A percentile compares a stretch with the other conserved stretches of the same genome.
These are phyloP conservation scores for Chaetomiaceae sp. DNA, from an alignment of 2,329 filamentous ascomycete species.

Conservation along the genomic window DNA sequence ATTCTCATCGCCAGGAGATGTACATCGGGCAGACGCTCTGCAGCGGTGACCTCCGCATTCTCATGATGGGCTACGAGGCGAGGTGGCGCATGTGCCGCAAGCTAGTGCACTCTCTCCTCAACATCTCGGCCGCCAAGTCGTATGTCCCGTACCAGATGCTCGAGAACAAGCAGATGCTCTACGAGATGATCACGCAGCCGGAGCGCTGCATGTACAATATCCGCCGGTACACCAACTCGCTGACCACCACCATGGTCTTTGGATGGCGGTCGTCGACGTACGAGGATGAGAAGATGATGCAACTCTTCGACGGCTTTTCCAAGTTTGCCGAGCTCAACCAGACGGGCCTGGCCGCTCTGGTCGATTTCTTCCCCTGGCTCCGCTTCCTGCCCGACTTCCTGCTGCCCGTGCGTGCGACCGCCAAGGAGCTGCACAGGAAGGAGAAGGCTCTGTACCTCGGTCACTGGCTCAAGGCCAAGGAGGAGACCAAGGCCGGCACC, in stretches of 20 bases:
- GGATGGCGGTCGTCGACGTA: constrained; percentile 41
- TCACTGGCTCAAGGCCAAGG: constrained; percentile 39
- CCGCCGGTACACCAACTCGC: constrained; percentile 43
- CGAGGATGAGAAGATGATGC: constrained; percentile 39
- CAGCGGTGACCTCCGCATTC: constrained; percentile 23
- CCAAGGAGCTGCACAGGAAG: constrained; percentile 37
- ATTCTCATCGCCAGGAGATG: constrained; percentile 25
- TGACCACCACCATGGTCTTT: constrained; percentile 48
- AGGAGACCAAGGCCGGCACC: constrained; percentile 26
- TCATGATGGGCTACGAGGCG: constrained; percentile 26
- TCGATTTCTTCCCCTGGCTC: constrained; percentile 44
- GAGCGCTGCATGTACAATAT: constrained; percentile 41
- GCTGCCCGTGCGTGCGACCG: constrained; percentile 35
- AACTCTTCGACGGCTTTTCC: constrained; percentile 36
- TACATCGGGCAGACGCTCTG: constrained; percentile 26
- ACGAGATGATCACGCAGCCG: constrained; percentile 41
- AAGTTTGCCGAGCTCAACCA: constrained; percentile 40
- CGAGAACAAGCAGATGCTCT: constrained; percentile 51
- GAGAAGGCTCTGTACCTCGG: constrained; percentile 40
- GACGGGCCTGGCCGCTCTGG: constrained; percentile 37
- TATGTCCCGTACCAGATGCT: constrained; percentile 54
- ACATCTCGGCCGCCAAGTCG: constrained; percentile 39
- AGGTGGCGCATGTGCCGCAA: constrained; percentile 26
- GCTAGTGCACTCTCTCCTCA: constrained; percentile 40
- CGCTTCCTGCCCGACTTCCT: constrained; percentile 40